Base-by-base conservation (phyloP, 352 stramenopile species). In the Phytophthora fragariaefolia region DNA sequence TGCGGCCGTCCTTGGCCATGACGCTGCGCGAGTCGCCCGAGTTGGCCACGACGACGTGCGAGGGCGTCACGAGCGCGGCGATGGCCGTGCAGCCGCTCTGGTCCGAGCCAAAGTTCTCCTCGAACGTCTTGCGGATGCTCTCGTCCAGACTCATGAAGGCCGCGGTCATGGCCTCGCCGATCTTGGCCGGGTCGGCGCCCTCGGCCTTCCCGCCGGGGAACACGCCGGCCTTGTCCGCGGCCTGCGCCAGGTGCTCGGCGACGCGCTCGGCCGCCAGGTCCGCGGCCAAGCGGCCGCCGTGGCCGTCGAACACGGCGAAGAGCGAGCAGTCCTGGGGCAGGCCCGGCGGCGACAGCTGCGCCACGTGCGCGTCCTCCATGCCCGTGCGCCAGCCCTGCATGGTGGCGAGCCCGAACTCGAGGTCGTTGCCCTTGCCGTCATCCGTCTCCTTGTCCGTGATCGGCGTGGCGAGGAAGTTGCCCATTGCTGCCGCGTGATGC, bases 301-400 rank as follows among this genome's bases (percentile, higher is more conserved):
- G 88, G 59, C 84, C 85, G 68, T 96, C 88, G 52, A 85, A 96
- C 38, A 96, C 86, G 8, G 84, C 85, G 59, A 96, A 94, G 36
- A 93, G 60, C 32, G 86, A 88, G 57, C 73, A 84, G 36, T 71
- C 73, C 1, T 52, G n/a, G 2, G 84, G 83, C 5, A 91, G 59
- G 8, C 70, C 69, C 18, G 69, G 49, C 6, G 82, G 73, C 26
- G 82, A 63, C n/a, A 91, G 50, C 28, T 76, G 66, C 22, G 85
- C 77, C 27, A 95, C 65, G 68, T 96, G 83, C 67, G 85, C 75
- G 69, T 94, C 86, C 70, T 95, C 87, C 84, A 96, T 94, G 58
- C 73, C 87, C 34, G 78, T 88, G 61, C 87, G 85, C 85, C 87
- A 94, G 27, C 85, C 87, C 54, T 96, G 87, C 84, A 96, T 96